phyloP scores from a whole-genome alignment of 192 early-diverging fungal species.

The Mortierella antarctica region DNA sequence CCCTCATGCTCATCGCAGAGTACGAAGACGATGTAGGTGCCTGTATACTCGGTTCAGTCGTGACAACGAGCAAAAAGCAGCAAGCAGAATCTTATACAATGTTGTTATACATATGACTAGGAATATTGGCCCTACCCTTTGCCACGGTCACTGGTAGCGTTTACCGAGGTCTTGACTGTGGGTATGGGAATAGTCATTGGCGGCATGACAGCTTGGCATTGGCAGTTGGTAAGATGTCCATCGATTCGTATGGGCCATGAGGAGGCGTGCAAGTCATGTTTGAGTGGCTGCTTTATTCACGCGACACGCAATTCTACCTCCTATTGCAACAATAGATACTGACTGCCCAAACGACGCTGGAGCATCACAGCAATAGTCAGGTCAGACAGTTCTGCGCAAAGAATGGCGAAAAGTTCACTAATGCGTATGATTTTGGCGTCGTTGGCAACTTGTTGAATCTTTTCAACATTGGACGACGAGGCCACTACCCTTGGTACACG shows the following conservation, averaged over 20 bases:
- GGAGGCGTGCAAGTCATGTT: neutral
- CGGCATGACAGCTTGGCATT: slow-evolving; percentile 63
- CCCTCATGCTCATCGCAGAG: slow-evolving; percentile 54
- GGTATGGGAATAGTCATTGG: slow-evolving; percentile 23
- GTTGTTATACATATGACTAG: neutral
- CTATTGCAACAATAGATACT: slow-evolving; percentile 35
- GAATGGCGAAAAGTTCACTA: slow-evolving; percentile 54
- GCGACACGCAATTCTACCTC: neutral
- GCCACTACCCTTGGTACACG: slow-evolving; percentile 63
- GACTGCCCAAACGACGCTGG: slow-evolving; percentile 66
- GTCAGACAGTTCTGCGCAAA: slow-evolving; percentile 53
- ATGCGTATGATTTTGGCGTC: slow-evolving; percentile 56
- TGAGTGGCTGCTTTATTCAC: neutral
- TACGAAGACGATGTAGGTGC: slow-evolving; percentile 22
- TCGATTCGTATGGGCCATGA: neutral
- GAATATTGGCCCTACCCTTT: slow-evolving; percentile 20
- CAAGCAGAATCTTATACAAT: neutral
- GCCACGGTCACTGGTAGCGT: slow-evolving; percentile 7
- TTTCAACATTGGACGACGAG: slow-evolving; percentile 60
- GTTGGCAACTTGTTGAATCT: slow-evolving; percentile 55
- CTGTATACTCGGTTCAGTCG: neutral
- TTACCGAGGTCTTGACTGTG: slow-evolving; percentile 10
- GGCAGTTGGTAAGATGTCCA: slow-evolving; percentile 59
- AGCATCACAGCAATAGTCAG: slow-evolving; percentile 65
- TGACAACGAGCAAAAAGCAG: neutral